phyloP scores from a whole-genome alignment of 1,284 basidiomycete species.

The Calocybe gambosa region DNA sequence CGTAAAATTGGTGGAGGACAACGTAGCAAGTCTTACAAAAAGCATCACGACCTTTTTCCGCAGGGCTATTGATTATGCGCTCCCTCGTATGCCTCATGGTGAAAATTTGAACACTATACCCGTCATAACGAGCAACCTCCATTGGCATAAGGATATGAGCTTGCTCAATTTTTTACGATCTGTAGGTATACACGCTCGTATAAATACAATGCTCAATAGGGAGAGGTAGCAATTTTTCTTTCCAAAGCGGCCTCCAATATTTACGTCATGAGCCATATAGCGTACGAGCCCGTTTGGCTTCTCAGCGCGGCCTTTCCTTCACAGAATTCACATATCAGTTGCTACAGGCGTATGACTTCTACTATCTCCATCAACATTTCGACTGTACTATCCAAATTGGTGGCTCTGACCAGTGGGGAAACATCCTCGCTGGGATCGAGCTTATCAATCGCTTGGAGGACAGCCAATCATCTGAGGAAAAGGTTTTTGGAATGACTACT shows the following conservation, averaged over 20 bases:
- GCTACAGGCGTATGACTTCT: slow-evolving; percentile 95
- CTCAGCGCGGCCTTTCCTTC: slow-evolving; percentile 85
- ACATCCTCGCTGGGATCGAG: slow-evolving; percentile 90
- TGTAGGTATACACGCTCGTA: slow-evolving; percentile 77
- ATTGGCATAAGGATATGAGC: slow-evolving; percentile 73
- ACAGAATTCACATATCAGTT: slow-evolving; percentile 98
- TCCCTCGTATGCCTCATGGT: slow-evolving; percentile 25
- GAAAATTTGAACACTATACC: slow-evolving; percentile 24
- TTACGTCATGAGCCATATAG: slow-evolving; percentile 34
- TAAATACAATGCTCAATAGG: slow-evolving; percentile 86
- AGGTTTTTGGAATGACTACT: slow-evolving; percentile 84
- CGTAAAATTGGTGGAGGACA: slow-evolving; percentile 53
- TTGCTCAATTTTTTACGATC: slow-evolving; percentile 83
- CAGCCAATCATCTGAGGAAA: slow-evolving; percentile 12
- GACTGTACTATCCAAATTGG: slow-evolving; percentile 88
- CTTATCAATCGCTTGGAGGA: slow-evolving; percentile 60
- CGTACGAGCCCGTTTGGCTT: slow-evolving; percentile 78
- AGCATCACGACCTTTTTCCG: slow-evolving; percentile 73
- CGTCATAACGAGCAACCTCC: slow-evolving; percentile 75
- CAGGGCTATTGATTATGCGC: slow-evolving; percentile 59
- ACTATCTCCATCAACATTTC: slow-evolving; percentile 62
- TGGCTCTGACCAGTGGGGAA: slow-evolving; percentile 99
- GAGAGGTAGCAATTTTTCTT: slow-evolving; percentile 63
- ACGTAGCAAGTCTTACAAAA: slow-evolving; percentile 60
- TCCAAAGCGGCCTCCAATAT: slow-evolving; percentile 2